phyloP scores from a whole-genome alignment of 352 stramenopile genomes.

The Phytophthora palmivora region DNA sequence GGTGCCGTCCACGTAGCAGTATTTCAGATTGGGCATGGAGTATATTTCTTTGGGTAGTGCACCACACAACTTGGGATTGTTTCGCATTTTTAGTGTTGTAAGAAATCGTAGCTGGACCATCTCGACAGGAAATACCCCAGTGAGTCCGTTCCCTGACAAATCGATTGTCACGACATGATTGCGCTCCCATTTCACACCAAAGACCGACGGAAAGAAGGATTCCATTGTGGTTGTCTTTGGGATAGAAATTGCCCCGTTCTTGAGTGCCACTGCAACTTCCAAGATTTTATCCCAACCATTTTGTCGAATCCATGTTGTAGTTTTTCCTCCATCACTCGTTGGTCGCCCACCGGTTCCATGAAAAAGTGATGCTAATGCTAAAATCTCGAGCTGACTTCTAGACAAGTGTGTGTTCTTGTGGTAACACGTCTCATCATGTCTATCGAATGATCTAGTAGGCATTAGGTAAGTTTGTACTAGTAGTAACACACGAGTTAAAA shows the following conservation, averaged over 20 bases:
- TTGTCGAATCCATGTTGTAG: conserved; percentile 44
- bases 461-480: neutral
- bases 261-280: conserved; percentile 10
- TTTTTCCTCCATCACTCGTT: neutral
- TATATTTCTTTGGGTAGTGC: conserved; percentile 39
- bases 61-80: conserved; percentile 56
- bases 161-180: conserved; percentile 73
- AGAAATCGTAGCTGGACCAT: conserved; percentile 55
- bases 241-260: conserved; percentile 14
- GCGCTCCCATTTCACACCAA: conserved; percentile 58
- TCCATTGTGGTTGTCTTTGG: conserved; percentile 39
- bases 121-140: conserved; percentile 49
- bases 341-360: conserved; percentile 42
- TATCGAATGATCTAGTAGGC: neutral
- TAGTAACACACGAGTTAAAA: too few species aligned
- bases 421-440: neutral
- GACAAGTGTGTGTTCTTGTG: conserved; percentile 21
- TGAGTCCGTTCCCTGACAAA: conserved; percentile 56
- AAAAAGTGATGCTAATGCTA: conserved; percentile 55
- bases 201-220: conserved; percentile 40
- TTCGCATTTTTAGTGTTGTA: conserved; percentile 60
- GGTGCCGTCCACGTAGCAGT: conserved; percentile 74
- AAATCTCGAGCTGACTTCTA: conserved; percentile 47
- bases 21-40: conserved; percentile 54
- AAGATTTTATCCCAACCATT: conserved; percentile 48